A percentile compares a stretch with the other conserved stretches of the same genome.
Conservation (phyloP, 768 basidiomycete species). For the Serpula lacrymans region DNA sequence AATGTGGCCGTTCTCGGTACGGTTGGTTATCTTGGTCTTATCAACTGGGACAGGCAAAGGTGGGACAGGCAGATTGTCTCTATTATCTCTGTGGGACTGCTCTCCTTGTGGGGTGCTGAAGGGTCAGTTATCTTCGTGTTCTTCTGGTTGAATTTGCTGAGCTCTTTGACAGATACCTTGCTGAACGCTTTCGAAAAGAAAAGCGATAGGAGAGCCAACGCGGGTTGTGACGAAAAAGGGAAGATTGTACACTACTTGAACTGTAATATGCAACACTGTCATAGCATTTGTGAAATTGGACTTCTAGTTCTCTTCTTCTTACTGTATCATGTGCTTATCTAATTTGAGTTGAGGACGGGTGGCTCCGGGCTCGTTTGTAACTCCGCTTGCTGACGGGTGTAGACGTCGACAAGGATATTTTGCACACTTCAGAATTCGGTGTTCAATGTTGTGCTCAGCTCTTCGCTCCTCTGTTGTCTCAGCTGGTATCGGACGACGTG, state of each 20-base stretch:
- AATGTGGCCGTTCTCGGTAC: conserved; percentile 62
- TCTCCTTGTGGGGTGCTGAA: conserved; percentile 63
- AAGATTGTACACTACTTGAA: too few relatives aligned
- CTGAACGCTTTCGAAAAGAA: conserved; percentile 33
- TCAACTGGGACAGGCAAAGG: conserved; percentile 56
- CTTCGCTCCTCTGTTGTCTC: conserved; percentile 46
- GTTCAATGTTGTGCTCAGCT: conserved; percentile 58
- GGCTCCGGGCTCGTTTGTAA: too few relatives aligned
- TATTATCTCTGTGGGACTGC: conserved; percentile 52
- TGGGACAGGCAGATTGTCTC: conserved; percentile 68
- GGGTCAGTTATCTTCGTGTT: conserved; percentile 43
- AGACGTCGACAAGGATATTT: too few relatives aligned
- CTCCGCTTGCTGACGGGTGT: too few relatives aligned
- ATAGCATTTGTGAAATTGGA: too few relatives aligned
- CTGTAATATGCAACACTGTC: too few relatives aligned
- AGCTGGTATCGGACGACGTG: conserved; percentile 60
- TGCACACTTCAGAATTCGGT: too few relatives aligned
- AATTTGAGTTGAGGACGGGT: too few relatives aligned
- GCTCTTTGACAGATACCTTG: conserved; percentile 30
- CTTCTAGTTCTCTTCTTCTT: too few relatives aligned
- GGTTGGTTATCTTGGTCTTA: conserved; percentile 61
- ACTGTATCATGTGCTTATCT: too few relatives aligned
- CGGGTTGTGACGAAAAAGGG: too few relatives aligned
- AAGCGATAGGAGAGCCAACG: conserved; percentile 2
- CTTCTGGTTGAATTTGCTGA: neutral